Percentiles rank a stretch among this genome's conserved stretches.
Evolutionary conservation across 2,329 filamentous ascomycete genomes (phyloP).

Genomic region (Colletotrichum kahawae): DNA sequence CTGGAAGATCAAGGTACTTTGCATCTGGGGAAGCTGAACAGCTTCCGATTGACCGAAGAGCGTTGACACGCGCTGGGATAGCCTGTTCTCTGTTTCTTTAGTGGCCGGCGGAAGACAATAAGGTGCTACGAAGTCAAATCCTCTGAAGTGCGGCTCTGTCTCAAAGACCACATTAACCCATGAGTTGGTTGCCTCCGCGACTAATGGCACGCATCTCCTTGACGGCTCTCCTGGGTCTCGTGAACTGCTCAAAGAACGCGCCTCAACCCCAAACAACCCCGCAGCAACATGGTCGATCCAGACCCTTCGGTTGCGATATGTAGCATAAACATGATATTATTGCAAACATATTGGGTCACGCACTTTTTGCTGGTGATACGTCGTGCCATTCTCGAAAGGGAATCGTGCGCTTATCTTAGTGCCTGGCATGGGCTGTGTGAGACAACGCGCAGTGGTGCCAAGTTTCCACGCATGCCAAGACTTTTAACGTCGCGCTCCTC

Average conservation of each 20-base stretch:
- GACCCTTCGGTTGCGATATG: not conserved
- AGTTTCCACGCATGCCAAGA: constrained; percentile 7
- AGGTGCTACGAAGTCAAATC: not conserved
- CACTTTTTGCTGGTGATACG: not conserved
- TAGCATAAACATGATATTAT: not conserved
- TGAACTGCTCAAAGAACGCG: not conserved
- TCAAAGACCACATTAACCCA: not conserved
- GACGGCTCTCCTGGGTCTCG: not conserved
- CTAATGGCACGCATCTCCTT: not conserved
- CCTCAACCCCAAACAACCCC: not conserved
- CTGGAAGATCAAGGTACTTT: not conserved
- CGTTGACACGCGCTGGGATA: not conserved
- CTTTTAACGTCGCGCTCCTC: not conserved
- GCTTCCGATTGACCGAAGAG: not conserved
- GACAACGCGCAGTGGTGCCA: not conserved
- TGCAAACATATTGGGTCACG: not conserved
- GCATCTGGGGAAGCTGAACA: not conserved
- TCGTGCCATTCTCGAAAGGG: not conserved
- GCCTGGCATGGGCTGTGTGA: not conserved
- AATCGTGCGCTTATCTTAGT: not conserved
- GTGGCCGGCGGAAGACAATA: not conserved
- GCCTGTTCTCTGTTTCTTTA: not conserved
- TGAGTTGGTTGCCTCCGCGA: not conserved
- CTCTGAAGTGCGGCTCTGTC: not conserved
- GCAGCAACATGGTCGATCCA: not conserved